Evolutionary conservation across 2,329 filamentous ascomycete genomes (phyloP), one percentile per base, ranked within the genome.

Genomic region (Stachybotrys chlorohalonatus): DNA sequence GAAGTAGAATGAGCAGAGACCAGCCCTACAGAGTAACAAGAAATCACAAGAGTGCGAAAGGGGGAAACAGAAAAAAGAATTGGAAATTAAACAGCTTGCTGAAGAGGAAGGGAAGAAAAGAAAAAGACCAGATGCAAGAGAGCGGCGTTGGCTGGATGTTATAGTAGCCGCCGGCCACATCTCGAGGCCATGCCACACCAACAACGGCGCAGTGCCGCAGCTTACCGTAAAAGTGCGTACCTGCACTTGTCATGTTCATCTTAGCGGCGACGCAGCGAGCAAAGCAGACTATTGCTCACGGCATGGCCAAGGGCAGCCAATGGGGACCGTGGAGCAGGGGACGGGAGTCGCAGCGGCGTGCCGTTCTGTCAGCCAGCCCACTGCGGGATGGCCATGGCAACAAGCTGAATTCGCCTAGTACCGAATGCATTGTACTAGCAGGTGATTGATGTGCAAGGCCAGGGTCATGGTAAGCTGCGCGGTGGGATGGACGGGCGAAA

Each of bases 61-160:
- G 65, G 66, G 66, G 60, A 61, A 60, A 61, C 67, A 68, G 75
- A 78, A 81, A 76, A 71, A 72, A 77, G 75, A 75, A 77, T 77
- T 77, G 67, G 71, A 69, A 64, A 66, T 74, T 78, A 78, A 60
- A 71, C 66, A 75, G 75, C 84, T 87, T 87, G 85, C 84, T 86
- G 78, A 78, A 78, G 83, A 82, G 65, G 65, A 65, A 24, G 4
- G 24, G 36, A 42, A 66, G 73, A 72, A 70, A 75, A 74, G 68
- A 64, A 71, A 72, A 72, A 66, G 66, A 64, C 68, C 64, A 62
- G 64, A 66, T 63, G 65, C 63, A 64, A 49, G 56, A 63, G 62
- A 64, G 66, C 65, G 68, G 68, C 67, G 66, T 67, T 67, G 68
- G 63, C 63, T 60, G 52, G 63, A 63, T 64, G 61, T 64, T 65